A percentile compares a stretch with the other conserved stretches of the same genome.
Evolutionary conservation across 2,329 filamentous ascomycete genomes (phyloP).

Genomic region (Fusarium chuoi): DNA sequence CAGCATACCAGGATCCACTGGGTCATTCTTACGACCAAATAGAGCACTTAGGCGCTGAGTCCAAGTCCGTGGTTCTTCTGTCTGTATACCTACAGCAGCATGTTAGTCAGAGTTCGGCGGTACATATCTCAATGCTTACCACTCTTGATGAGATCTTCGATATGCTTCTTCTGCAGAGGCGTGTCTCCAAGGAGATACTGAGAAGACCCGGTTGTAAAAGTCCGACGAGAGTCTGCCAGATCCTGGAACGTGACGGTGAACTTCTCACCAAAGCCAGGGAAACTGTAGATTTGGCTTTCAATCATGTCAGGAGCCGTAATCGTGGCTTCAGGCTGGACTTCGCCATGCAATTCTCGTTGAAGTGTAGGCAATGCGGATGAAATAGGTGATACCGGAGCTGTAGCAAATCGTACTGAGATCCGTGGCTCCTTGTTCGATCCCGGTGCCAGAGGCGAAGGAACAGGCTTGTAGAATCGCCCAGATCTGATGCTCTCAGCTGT

Average conservation of each 20-base stretch:
- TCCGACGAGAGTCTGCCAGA: constrained; percentile 25
- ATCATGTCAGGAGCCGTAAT: background rate
- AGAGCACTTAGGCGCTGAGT: constrained; percentile 10
- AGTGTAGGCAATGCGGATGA: background rate
- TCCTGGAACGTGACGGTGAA: constrained; percentile 28
- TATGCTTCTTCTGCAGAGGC: constrained; percentile 39
- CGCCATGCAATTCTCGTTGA: background rate
- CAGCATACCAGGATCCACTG: constrained; percentile 27
- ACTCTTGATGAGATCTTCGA: constrained; percentile 37
- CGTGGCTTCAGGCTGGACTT: background rate
- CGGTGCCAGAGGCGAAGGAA: background rate
- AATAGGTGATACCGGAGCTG: background rate
- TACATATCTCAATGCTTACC: constrained; percentile 25
- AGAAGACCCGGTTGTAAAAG: constrained; percentile 38
- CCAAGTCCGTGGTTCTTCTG: constrained; percentile 15
- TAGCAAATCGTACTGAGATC: background rate
- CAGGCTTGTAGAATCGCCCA: background rate
- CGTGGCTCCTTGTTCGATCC: background rate
- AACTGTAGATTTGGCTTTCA: background rate
- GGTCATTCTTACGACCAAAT: background rate
- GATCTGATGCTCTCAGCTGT: constrained; percentile 5
- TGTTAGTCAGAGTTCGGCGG: background rate
- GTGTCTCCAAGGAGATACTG: constrained; percentile 48
- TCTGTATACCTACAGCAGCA: constrained; percentile 20
- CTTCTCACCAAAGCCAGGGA: constrained; percentile 10